Base-by-base conservation (phyloP, 2,329 filamentous ascomycete genomes). In the Ophiostoma himal-ulmi region DNA sequence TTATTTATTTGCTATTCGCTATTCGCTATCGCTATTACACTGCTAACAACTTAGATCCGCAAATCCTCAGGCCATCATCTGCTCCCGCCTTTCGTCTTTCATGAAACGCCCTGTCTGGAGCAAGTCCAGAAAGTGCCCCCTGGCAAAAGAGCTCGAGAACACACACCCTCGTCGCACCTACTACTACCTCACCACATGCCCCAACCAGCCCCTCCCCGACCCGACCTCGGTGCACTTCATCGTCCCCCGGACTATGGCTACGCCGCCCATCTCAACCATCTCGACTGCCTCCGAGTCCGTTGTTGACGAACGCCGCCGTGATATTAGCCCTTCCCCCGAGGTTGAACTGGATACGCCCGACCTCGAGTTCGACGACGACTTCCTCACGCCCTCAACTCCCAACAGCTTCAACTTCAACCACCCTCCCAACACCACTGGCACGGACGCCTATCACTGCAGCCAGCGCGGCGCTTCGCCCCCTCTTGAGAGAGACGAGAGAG, bases 131-230 rank as follows among this genome's bases (percentile, higher is more conserved):
- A 92, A 91, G 69, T 98, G 95, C 80, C 94, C 95, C 3, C 82
- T 98, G 70, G 92, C 92, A 68, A 98, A 98, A 82, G 93, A 97
- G 80, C 87, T 97, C 70, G 93, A 97, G 78, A 89, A 91, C 57
- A 91, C 94, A 60, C 94, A 98, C 78, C 95, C 95, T 26, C 91
- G 94, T 78, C 92, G 95, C 80, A 94, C 96, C 66, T 98, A 97
- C 83, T 98, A 96, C 82, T 98, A 94, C 81, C 87, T 99, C 72
- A 96, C 93, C 54, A 96, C 91, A n/a, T 90, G 86, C 77, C 89
- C 91, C 66, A 92, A 91, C 77, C 92, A 94, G 78, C 88, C 92
- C 52, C 88, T 98, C 26, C 92, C 93, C 1, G 87, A 91, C 74
- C 85, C 76, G 76, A 84, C 74, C 78, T 81, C 77, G 74, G 82